Conservation (phyloP, 1,284 basidiomycete species). For the Microbotryomycetes sp. region DNA sequence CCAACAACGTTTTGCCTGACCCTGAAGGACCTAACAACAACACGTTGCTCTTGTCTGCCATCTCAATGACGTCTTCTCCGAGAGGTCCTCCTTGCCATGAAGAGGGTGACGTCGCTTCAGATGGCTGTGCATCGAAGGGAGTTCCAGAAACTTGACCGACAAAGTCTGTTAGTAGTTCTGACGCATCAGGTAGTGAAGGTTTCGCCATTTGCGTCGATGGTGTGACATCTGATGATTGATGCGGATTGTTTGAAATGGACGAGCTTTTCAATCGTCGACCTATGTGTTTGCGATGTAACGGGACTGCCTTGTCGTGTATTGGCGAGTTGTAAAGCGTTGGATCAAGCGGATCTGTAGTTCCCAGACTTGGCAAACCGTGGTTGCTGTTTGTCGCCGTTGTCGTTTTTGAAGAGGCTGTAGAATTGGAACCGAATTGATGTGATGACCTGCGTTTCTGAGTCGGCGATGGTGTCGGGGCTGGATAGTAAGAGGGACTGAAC, state of each 20-base stretch:
- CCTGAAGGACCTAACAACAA: slow-evolving; percentile 57
- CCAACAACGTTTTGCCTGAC: slow-evolving; percentile 77
- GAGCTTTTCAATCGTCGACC: slow-evolving; percentile 4
- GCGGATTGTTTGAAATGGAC: neutral
- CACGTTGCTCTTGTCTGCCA: slow-evolving; percentile 88
- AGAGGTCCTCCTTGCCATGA: too few relatives aligned
- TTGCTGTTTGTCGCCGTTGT: neutral
- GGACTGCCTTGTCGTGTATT: neutral
- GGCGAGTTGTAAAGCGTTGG: slow-evolving; percentile 22
- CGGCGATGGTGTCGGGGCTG: neutral
- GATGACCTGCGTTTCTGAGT: neutral
- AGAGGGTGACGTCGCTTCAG: neutral
- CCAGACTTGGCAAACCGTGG: neutral
- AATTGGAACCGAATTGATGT: neutral
- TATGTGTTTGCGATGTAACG: neutral
- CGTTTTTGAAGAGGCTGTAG: neutral
- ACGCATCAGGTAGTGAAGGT: too few relatives aligned
- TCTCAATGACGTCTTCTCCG: slow-evolving; percentile 37
- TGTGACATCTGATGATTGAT: neutral
- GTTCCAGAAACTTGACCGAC: slow-evolving; percentile 29
- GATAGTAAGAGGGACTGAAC: neutral
- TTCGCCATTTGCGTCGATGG: slow-evolving; percentile 2
- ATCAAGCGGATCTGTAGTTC: slow-evolving; percentile 1
- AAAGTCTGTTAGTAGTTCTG: slow-evolving; percentile 17
- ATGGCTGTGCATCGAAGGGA: slow-evolving; percentile 34